Evolutionary conservation across 1,284 basidiomycete genomes (phyloP), one percentile per base, ranked within the genome.

Genomic region (Kalmanozyma brasiliensis): DNA sequence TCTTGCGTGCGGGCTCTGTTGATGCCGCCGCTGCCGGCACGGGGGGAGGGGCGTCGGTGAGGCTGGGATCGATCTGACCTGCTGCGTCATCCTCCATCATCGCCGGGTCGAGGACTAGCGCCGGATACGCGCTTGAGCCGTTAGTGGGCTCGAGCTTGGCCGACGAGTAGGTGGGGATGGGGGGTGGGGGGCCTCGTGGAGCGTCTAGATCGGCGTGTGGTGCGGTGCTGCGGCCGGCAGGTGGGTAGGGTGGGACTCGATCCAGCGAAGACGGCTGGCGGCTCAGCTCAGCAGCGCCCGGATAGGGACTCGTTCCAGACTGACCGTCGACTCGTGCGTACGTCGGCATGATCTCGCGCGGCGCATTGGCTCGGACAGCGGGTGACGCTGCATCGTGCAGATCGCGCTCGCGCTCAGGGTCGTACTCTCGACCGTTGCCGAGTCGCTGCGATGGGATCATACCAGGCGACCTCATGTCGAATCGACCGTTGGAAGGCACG

Each of bases 11-110:
- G 23, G 16, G 9, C n/a, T 17, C 23, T 8, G 9, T 29, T 11
- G 47, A 20, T 33, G 22, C 30, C 7, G 45, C 24, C n/a, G 33
- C 19, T 22, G 43, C 34, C 4, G 20, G 33, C 34, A 32, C n/a
- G 13, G 43, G 48, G 1, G 43, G 10, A 7, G 52, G 52, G n/a
- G 43, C 43, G 38, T 33, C 47, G 4, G 43, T 45, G 37, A 57
- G 8, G 10, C 10, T 30, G 3, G 60, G 60, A n/a, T 48, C 60
- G 8, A 52, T 47, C 26, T 63, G 60, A 23, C 37, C 47, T 5
- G 44, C 47, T 7, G 56, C 62, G 13, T 65, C 62, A 34, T 65
- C 62, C 5, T 51, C 62, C 55, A 65, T 65, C 62, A 65, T 65
- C 16, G 62, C 62, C 16, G 62, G 62, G 24, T 65, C 62, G 23